Conservation (phyloP, 495 filamentous ascomycete genomes). For the Penicillium flavigenum region DNA sequence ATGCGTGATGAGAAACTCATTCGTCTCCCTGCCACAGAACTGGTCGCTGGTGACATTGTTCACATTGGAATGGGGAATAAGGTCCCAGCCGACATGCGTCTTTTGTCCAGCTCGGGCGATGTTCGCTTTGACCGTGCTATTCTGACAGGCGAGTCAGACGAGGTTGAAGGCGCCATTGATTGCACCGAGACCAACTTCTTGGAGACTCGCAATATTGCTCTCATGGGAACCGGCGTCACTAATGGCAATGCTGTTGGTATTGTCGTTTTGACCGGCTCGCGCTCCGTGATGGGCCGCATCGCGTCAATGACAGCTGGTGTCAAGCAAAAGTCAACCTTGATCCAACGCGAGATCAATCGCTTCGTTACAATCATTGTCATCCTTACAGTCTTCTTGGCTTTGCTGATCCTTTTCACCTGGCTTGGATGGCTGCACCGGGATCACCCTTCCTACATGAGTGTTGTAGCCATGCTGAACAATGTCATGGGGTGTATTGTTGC, state of each 20-base stretch:
- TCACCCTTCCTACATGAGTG: constrained; percentile 65
- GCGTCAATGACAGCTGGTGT: constrained; percentile 64
- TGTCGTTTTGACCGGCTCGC: constrained; percentile 59
- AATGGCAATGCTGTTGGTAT: constrained; percentile 64
- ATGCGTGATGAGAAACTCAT: constrained; percentile 56
- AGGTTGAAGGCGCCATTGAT: constrained; percentile 58
- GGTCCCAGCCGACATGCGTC: constrained; percentile 69
- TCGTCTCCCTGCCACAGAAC: constrained; percentile 51
- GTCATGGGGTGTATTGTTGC: constrained; percentile 69
- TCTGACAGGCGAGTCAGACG: constrained; percentile 67
- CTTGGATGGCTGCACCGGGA: constrained; percentile 59
- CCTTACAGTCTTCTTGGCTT: constrained; percentile 52
- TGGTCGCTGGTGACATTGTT: constrained; percentile 70
- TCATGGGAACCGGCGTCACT: constrained; percentile 69
- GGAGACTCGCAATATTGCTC: constrained; percentile 69
- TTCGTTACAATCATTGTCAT: constrained; percentile 65
- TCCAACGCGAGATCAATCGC: constrained; percentile 65
- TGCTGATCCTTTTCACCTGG: constrained; percentile 60
- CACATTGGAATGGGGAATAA: constrained; percentile 67
- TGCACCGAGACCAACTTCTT: constrained; percentile 69
- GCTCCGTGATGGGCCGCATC: constrained; percentile 67
- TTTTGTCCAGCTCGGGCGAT: constrained; percentile 62
- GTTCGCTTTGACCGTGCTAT: constrained; percentile 71
- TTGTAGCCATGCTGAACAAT: constrained; percentile 63
- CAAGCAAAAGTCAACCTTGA: constrained; percentile 61